Evolutionary conservation across 1,284 basidiomycete species (phyloP).

Genomic region (Singerocomus inundabilis): DNA sequence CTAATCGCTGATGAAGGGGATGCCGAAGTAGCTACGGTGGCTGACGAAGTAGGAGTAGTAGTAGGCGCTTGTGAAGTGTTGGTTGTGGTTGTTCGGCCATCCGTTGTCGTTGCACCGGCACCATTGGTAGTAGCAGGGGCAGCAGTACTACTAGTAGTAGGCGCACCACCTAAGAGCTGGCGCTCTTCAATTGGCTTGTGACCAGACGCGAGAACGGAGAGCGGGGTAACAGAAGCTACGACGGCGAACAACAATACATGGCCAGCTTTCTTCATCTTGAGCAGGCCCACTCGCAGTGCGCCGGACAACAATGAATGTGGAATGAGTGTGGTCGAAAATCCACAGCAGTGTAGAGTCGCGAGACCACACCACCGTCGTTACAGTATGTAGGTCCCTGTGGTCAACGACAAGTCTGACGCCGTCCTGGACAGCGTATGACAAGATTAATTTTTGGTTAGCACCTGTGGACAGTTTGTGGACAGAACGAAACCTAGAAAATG

Average conservation of each 20-base stretch:
- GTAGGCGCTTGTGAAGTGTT: not conserved
- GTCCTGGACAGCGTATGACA: conserved; percentile 4
- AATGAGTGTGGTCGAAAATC: conserved; percentile 27
- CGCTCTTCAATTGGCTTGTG: conserved; percentile 25
- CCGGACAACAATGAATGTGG: conserved; percentile 6
- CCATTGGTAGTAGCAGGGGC: not conserved
- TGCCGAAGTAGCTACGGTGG: conserved; percentile 10
- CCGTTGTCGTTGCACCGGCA: conserved; percentile 7
- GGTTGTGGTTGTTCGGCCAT: conserved; percentile 2
- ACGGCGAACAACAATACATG: conserved; percentile 32
- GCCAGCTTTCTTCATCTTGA: conserved; percentile 28
- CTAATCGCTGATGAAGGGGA: conserved; percentile 6
- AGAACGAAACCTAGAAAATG: conserved; percentile 7
- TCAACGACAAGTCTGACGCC: conserved; percentile 3
- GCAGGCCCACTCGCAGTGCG: conserved; percentile 4
- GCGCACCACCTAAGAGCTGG: too few relatives aligned
- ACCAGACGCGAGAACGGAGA: conserved; percentile 28
- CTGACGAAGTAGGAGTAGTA: not conserved
- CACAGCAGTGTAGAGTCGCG: conserved; percentile 20
- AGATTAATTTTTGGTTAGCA: not conserved
- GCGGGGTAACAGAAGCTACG: conserved; percentile 28
- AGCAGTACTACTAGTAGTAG: not conserved
- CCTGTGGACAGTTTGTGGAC: conserved; percentile 3
- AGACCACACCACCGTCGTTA: conserved; percentile 15
- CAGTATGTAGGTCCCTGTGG: not conserved